phyloP scores from a whole-genome alignment of 306 rosid species.

The Hippophae tibetana region DNA sequence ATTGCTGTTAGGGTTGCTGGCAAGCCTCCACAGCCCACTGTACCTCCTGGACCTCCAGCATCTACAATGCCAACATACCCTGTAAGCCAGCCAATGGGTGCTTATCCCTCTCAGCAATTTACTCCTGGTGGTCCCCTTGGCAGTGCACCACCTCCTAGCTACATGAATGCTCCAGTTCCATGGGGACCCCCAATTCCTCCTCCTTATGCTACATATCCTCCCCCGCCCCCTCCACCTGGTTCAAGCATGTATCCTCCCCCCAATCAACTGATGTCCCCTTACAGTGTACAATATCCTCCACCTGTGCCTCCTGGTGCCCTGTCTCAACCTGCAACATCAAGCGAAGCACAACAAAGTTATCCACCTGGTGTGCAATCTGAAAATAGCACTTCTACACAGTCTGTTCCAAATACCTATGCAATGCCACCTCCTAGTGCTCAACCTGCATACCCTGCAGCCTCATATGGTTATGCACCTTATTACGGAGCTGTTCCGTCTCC shows the following conservation, averaged over 20 bases:
- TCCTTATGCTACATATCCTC: slow-evolving; percentile 64
- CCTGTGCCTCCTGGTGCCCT: slow-evolving; percentile 79
- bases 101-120: slow-evolving; percentile 90
- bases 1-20: slow-evolving; percentile 99
- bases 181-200: slow-evolving; percentile 96
- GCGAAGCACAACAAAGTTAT: slow-evolving; percentile 65
- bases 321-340: slow-evolving; percentile 49
- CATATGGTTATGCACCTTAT: slow-evolving; percentile 74
- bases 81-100: slow-evolving; percentile 56
- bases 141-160: slow-evolving; percentile 58
- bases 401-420: slow-evolving; percentile 49
- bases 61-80: slow-evolving; percentile 68
- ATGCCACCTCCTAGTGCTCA: slow-evolving; percentile 53
- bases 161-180: slow-evolving; percentile 61
- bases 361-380: slow-evolving; percentile 94
- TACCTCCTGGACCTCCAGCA: slow-evolving; percentile 81
- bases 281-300: slow-evolving; percentile 73
- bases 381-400: slow-evolving; percentile 38
- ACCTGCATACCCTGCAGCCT: slow-evolving; percentile 58
- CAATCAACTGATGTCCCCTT: slow-evolving; percentile 70
- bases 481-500: slow-evolving; percentile 75
- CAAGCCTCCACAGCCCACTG: slow-evolving; percentile 89
- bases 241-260: slow-evolving; percentile 67
- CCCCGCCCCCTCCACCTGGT: slow-evolving; percentile 79
- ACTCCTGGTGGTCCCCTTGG: slow-evolving; percentile 64